Percentiles rank a stretch among this genome's conserved stretches.
Evolutionary conservation across 2,329 filamentous ascomycete genomes (phyloP).

Genomic region (Sclerotinia sclerotiorum): DNA sequence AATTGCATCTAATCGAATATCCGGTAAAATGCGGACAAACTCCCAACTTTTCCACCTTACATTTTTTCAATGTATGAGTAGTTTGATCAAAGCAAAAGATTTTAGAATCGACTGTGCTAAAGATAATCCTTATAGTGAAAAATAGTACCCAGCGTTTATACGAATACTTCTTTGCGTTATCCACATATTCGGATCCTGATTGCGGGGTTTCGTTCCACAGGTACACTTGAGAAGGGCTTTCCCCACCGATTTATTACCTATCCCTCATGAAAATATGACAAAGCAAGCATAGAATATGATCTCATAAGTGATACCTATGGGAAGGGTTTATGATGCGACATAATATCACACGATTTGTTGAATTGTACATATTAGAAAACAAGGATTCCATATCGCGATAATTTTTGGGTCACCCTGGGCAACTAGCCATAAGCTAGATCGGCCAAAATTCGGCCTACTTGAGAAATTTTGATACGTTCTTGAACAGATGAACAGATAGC

Average conservation of each 20-base stretch:
- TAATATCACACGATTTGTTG: not conserved
- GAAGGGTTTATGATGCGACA: not conserved
- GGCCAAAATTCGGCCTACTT: not conserved
- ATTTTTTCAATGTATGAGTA: not conserved
- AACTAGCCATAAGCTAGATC: not conserved
- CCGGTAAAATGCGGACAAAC: not conserved
- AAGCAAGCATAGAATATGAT: not conserved
- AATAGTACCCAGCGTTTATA: too few relatives aligned
- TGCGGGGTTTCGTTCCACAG: not conserved
- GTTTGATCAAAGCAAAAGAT: not conserved
- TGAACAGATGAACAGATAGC: conserved; percentile 9
- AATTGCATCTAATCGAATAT: not conserved
- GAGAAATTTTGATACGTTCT: not conserved
- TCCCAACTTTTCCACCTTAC: not conserved
- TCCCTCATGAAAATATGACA: not conserved
- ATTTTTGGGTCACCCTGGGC: not conserved
- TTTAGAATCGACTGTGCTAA: not conserved
- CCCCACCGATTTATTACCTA: not conserved
- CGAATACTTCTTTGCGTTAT: too few relatives aligned
- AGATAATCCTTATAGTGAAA: not conserved
- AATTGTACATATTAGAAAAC: not conserved
- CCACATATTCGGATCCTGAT: not conserved
- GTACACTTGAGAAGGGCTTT: not conserved
- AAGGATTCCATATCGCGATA: not conserved
- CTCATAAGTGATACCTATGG: not conserved